These are phyloP conservation scores for Emergomyces orientalis DNA, from an alignment of 2,329 filamentous ascomycete species.

Conservation along the genomic window DNA sequence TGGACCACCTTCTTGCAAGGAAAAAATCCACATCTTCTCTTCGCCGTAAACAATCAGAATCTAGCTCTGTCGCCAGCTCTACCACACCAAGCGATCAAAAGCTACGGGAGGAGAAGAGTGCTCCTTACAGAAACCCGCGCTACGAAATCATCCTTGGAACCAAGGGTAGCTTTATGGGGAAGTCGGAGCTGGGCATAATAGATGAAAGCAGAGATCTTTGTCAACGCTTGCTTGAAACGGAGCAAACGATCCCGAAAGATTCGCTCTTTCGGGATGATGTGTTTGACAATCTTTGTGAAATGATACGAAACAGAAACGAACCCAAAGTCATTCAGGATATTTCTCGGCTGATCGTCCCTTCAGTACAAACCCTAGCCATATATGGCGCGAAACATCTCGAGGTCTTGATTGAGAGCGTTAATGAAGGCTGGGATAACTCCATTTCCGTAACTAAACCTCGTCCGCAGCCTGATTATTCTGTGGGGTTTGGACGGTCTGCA, in stretches of 20 bases:
- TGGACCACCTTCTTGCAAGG: conserved; percentile 26
- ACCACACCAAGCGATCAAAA: conserved; percentile 33
- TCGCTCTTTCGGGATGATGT: conserved; percentile 29
- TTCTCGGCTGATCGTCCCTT: conserved; percentile 28
- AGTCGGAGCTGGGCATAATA: conserved; percentile 25
- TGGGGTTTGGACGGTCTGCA: conserved; percentile 31
- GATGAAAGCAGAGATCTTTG: conserved; percentile 26
- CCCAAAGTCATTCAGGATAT: conserved; percentile 31
- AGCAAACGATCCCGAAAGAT: conserved; percentile 26
- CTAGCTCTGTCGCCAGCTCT: conserved; percentile 15
- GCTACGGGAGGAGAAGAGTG: conserved; percentile 33
- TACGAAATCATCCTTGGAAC: conserved; percentile 33
- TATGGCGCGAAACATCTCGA: conserved; percentile 24
- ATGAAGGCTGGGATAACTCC: conserved; percentile 37
- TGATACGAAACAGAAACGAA: conserved; percentile 27
- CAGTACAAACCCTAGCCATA: conserved; percentile 27
- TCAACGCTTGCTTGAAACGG: conserved; percentile 23
- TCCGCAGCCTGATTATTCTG: conserved; percentile 39
- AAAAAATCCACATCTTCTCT: conserved; percentile 24
- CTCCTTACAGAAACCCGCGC: conserved; percentile 28
- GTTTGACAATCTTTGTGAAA: conserved; percentile 26
- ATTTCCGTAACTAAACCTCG: conserved; percentile 29
- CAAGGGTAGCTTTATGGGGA: conserved; percentile 35
- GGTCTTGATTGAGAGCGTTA: conserved; percentile 33
- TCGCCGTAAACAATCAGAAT: conserved; percentile 23